A percentile compares a stretch with the other conserved stretches of the same genome.
Conservation (phyloP, 495 filamentous ascomycete genomes). For the Pyrenula aspistea region DNA sequence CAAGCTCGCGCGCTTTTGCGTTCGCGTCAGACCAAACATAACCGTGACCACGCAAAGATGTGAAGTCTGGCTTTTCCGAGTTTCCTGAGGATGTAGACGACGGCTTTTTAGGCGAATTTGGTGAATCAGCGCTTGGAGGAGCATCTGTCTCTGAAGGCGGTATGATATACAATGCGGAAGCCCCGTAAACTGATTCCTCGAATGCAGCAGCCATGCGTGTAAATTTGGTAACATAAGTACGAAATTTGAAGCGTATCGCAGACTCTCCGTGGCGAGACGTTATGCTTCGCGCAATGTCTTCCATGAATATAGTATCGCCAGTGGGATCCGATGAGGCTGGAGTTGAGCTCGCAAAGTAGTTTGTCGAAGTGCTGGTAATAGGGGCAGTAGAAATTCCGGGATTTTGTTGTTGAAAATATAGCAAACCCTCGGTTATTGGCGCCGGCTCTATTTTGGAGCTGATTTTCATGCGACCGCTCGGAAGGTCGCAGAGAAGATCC, state of each 20-base stretch:
- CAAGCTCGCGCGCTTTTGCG: conserved; percentile 70
- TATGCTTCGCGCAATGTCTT: conserved; percentile 70
- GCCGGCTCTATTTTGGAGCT: conserved; percentile 67
- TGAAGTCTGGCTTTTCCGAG: conserved; percentile 44
- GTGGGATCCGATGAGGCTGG: conserved; percentile 54
- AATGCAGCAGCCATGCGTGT: conserved; percentile 85
- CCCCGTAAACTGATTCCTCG: conserved; percentile 88
- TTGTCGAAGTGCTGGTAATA: conserved; percentile 12
- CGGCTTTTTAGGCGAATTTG: conserved; percentile 1
- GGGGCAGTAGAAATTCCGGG: conserved; percentile 32
- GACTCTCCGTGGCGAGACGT: conserved; percentile 77
- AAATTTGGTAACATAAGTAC: conserved; percentile 82
- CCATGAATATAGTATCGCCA: conserved; percentile 85
- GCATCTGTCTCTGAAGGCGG: conserved; percentile 41
- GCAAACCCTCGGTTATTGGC: conserved; percentile 64
- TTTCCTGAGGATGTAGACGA: conserved; percentile 2
- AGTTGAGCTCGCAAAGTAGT: conserved; percentile 22
- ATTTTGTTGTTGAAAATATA: conserved; percentile 77
- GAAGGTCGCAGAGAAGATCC: conserved; percentile 91
- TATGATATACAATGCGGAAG: conserved; percentile 79
- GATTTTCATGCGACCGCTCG: conserved; percentile 87
- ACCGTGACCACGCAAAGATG: conserved; percentile 66
- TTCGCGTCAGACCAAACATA: conserved; percentile 86
- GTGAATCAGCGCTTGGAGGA: conserved; percentile 25
- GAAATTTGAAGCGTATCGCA: conserved; percentile 80